Evolutionary conservation across 768 basidiomycete genomes (phyloP).

Genomic region (Pleurotus djamor): DNA sequence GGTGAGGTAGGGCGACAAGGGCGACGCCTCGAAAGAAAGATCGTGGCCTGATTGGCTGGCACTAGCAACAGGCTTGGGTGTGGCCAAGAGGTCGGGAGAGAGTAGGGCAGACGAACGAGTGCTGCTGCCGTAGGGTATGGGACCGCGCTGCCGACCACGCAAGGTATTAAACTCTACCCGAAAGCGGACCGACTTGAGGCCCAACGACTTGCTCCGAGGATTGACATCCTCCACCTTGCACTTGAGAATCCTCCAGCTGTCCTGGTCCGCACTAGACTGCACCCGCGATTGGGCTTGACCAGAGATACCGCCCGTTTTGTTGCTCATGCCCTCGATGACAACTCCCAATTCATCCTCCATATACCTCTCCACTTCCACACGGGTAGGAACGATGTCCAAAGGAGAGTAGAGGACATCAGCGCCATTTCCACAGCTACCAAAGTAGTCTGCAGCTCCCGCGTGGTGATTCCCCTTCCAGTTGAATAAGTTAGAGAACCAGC

Average conservation of each 20-base stretch:
- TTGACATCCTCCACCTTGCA: constrained; percentile 56
- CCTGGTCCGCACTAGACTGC: constrained; percentile 18
- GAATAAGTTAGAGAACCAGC: constrained; percentile 96
- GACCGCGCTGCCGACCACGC: not conserved
- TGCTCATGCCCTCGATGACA: constrained; percentile 34
- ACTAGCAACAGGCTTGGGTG: not conserved
- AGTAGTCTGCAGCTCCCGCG: constrained; percentile 30
- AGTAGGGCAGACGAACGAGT: constrained; percentile 18
- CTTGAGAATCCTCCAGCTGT: constrained; percentile 20
- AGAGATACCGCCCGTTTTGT: constrained; percentile 17
- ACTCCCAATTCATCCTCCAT: constrained; percentile 65
- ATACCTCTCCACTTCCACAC: constrained; percentile 60
- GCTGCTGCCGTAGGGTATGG: constrained; percentile 12
- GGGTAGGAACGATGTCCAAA: constrained; percentile 57
- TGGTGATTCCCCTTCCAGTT: constrained; percentile 65
- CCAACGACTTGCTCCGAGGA: constrained; percentile 30
- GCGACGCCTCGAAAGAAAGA: not conserved
- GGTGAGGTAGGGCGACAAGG: not conserved
- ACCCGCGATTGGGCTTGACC: constrained; percentile 11
- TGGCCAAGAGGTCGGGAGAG: constrained; percentile 17
- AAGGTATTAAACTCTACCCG: constrained; percentile 66
- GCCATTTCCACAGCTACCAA: constrained; percentile 13
- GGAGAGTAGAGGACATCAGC: constrained; percentile 47
- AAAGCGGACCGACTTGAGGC: constrained; percentile 79
- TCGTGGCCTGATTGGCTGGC: not conserved